These are phyloP conservation scores for Glaciozyma martinii DNA, from an alignment of 768 basidiomycete species.

Conservation along the genomic window DNA sequence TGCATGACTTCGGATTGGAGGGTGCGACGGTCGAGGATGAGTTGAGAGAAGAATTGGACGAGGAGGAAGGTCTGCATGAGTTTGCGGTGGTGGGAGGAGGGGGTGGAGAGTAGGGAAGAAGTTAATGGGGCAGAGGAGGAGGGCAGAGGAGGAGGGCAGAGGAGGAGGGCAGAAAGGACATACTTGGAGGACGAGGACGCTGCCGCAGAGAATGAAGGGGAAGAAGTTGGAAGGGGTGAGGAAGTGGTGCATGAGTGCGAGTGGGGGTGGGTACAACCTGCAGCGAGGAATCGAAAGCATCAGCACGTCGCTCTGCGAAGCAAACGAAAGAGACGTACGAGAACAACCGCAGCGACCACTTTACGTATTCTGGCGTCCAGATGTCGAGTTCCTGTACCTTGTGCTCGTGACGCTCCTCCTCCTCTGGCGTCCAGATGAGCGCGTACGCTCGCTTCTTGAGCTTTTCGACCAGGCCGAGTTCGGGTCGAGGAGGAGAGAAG, in stretches of 20 bases:
- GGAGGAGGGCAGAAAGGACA: background rate
- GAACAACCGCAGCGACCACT: conserved; percentile 28
- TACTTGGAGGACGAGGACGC: conserved; percentile 14
- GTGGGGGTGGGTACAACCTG: conserved; percentile 30
- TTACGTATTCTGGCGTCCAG: conserved; percentile 30
- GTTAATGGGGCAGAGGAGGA: too few species aligned
- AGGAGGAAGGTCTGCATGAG: conserved; percentile 18
- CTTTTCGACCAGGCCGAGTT: background rate
- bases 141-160: background rate
- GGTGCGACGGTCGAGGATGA: conserved; percentile 23
- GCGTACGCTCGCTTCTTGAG: conserved; percentile 4
- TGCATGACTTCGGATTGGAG: conserved; percentile 30
- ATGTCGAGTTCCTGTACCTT: conserved; percentile 29
- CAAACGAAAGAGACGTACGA: conserved; percentile 3
- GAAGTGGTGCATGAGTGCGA: conserved; percentile 32
- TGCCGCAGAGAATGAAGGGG: conserved; percentile 13
- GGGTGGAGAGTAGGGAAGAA: background rate
- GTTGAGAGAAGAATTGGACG: conserved; percentile 22
- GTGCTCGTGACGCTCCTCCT: conserved; percentile 8
- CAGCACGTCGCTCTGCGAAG: background rate
- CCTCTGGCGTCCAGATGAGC: background rate
- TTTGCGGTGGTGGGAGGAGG: background rate
- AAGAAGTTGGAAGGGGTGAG: conserved; percentile 22
- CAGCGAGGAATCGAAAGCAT: too few species aligned
- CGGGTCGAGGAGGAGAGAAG: conserved; percentile 9